Conservation (phyloP, 1,284 basidiomycete species). For the Rugosomyces carneus region DNA sequence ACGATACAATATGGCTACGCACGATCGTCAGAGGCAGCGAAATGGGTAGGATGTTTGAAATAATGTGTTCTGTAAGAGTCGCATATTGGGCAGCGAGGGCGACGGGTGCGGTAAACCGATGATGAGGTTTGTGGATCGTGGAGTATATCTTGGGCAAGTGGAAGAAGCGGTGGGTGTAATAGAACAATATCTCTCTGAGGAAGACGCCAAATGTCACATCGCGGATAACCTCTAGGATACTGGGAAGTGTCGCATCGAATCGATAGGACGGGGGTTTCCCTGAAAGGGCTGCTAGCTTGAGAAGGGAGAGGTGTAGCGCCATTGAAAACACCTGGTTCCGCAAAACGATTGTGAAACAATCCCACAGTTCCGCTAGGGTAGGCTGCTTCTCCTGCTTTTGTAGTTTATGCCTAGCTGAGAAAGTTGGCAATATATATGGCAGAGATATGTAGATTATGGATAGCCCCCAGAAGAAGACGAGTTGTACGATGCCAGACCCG, state of each 20-base stretch:
- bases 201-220: slow-evolving; percentile 14
- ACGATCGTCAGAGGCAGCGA: slow-evolving; percentile 17
- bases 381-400: slow-evolving; percentile 20
- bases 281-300: slow-evolving; percentile 4
- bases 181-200: slow-evolving; percentile 19
- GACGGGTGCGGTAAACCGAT: slow-evolving; percentile 21
- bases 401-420: slow-evolving; percentile 19
- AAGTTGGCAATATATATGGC: slow-evolving; percentile 16
- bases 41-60: slow-evolving; percentile 19
- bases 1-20: slow-evolving; percentile 18
- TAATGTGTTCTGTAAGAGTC: slow-evolving; percentile 14
- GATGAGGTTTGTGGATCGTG: slow-evolving; percentile 20
- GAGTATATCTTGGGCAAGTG: slow-evolving; percentile 19
- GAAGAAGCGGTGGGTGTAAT: slow-evolving; percentile 19
- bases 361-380: slow-evolving; percentile 15
- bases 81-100: slow-evolving; percentile 21
- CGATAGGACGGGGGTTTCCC: slow-evolving; percentile 12
- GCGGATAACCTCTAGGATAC: slow-evolving; percentile 9
- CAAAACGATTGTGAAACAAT: slow-evolving; percentile 15
- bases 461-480: slow-evolving; percentile 17
- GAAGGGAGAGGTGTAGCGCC: slow-evolving; percentile 11
- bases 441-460: slow-evolving; percentile 16
- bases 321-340: slow-evolving; percentile 18
- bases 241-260: slow-evolving; percentile 14
- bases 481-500: slow-evolving; percentile 15